Conservation (phyloP, 2,329 filamentous ascomycete genomes). For the Arthrobotrys entomopaga region DNA sequence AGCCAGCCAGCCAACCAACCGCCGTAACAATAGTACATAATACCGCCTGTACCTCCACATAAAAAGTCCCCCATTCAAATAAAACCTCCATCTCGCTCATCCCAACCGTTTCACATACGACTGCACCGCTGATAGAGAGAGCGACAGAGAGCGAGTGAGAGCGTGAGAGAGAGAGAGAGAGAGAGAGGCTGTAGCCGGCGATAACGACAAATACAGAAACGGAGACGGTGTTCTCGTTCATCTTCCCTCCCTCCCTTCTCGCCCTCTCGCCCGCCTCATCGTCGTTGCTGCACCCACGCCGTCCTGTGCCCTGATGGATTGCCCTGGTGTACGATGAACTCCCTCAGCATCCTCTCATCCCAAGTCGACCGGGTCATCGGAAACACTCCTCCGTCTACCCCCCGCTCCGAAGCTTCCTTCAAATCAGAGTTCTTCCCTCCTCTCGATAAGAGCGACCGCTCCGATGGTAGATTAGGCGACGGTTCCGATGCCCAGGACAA, state of each 20-base stretch:
- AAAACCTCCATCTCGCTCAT: too few relatives aligned
- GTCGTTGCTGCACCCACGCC: conserved; percentile 15
- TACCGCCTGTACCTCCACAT: too few relatives aligned
- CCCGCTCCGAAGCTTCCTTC: conserved; percentile 62
- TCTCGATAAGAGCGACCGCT: conserved; percentile 59
- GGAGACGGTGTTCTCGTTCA: background rate
- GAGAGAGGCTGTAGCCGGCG: background rate
- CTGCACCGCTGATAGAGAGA: background rate
- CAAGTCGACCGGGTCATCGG: conserved; percentile 72
- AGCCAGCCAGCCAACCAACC: background rate
- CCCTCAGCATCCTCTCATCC: conserved; percentile 90
- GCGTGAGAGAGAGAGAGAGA: background rate
- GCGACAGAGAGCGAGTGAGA: background rate
- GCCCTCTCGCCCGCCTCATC: background rate
- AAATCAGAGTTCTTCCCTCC: conserved; percentile 66
- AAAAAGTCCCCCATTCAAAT: too few relatives aligned
- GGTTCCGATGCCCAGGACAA: conserved; percentile 58
- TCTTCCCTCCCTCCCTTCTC: background rate
- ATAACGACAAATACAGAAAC: too few relatives aligned
- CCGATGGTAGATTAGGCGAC: conserved; percentile 60
- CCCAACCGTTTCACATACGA: background rate
- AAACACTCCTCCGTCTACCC: conserved; percentile 67
- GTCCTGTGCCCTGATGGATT: conserved; percentile 63
- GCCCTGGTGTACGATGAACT: conserved; percentile 81
- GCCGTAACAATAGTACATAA: background rate